Conservation (phyloP, 2,329 filamentous ascomycete species). For the Fusarium equiseti region DNA sequence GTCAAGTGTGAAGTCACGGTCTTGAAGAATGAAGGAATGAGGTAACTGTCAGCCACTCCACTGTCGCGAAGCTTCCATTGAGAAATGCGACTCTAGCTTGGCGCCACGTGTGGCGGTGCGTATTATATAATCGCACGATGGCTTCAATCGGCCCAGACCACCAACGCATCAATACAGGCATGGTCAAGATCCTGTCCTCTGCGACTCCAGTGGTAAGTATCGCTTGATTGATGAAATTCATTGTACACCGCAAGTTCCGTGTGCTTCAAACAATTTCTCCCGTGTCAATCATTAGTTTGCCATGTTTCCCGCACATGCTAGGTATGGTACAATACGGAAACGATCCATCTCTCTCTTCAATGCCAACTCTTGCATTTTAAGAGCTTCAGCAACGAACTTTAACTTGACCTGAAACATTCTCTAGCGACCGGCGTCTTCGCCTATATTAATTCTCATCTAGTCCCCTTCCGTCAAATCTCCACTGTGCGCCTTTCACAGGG, state of each 20-base stretch:
- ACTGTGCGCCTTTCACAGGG: conserved; percentile 28
- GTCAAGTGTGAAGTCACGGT: conserved; percentile 5
- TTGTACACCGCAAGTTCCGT: not conserved
- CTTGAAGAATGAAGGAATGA: conserved; percentile 19
- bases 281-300: not conserved
- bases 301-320: not conserved
- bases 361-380: not conserved
- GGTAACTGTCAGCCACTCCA: conserved; percentile 28
- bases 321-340: not conserved
- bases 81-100: not conserved
- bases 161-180: not conserved
- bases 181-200: not conserved
- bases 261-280: not conserved
- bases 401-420: not conserved
- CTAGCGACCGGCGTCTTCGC: not conserved
- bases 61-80: conserved; percentile 31
- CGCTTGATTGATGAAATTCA: not conserved
- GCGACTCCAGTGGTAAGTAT: not conserved
- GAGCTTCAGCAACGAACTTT: not conserved
- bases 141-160: not conserved
- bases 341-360: not conserved
- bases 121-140: conserved; percentile 15
- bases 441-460: not conserved
- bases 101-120: conserved; percentile 25
- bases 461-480: not conserved